Evolutionary conservation across 2,329 filamentous ascomycete genomes (phyloP).

Genomic region (Hymenoscyphus salicellus): DNA sequence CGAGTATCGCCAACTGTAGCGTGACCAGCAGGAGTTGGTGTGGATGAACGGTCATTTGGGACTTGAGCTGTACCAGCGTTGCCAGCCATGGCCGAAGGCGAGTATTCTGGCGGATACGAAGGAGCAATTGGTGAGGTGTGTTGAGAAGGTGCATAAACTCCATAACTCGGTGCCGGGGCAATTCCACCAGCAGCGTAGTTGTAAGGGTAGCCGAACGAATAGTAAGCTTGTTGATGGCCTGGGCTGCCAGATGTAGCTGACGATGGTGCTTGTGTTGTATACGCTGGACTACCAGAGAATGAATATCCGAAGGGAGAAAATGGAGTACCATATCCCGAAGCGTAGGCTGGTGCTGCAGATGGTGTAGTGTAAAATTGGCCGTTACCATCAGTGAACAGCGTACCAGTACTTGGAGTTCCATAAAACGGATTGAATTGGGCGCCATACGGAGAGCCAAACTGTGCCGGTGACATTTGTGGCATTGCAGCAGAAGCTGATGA

Average conservation of each 20-base stretch:
- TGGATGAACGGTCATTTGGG: conserved; percentile 26
- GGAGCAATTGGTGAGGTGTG: conserved; percentile 8
- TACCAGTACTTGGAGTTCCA: conserved; percentile 2
- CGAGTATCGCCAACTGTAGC: conserved; percentile 19
- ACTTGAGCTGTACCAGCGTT: conserved; percentile 7
- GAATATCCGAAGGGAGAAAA: conserved; percentile 19
- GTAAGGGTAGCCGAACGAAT: conserved; percentile 20
- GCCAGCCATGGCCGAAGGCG: conserved; percentile 3
- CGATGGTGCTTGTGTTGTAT: not conserved
- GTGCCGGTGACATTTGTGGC: conserved; percentile 17
- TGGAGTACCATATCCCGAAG: conserved; percentile 7
- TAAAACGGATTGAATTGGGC: conserved; percentile 7
- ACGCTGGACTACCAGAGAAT: conserved; percentile 17
- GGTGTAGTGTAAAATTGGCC: conserved; percentile 23
- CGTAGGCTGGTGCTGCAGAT: not conserved
- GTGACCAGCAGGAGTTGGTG: conserved; percentile 29
- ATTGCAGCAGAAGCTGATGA: conserved; percentile 17
- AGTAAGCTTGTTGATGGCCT: conserved; percentile 14
- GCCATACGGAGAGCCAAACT: conserved; percentile 17
- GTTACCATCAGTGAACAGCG: conserved; percentile 21
- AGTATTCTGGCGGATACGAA: conserved; percentile 14
- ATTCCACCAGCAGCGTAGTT: not conserved
- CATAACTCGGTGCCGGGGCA: conserved; percentile 15
- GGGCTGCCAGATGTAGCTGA: conserved; percentile 16
- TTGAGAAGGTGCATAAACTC: conserved; percentile 11